Evolutionary conservation across 495 filamentous ascomycete species (phyloP).

Genomic region (Penicillium nucicola): DNA sequence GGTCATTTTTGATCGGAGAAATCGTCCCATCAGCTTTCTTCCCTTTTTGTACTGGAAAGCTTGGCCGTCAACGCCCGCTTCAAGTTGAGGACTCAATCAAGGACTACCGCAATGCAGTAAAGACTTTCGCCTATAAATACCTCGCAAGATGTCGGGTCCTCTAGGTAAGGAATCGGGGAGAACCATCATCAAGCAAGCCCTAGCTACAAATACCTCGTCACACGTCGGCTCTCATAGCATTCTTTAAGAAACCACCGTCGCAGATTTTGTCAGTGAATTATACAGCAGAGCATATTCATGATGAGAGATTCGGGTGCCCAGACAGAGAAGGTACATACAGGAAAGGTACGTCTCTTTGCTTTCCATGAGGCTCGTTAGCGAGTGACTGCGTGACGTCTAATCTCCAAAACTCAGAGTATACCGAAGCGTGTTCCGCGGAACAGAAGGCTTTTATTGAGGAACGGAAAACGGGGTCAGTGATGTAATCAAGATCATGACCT

Average conservation of each 20-base stretch:
- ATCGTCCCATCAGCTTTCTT: too few species aligned
- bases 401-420: neutral
- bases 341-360: constrained; percentile 3
- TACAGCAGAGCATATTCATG: neutral
- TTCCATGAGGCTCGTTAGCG: neutral
- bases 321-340: too few species aligned
- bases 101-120: too few species aligned
- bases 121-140: too few species aligned
- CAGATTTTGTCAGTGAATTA: neutral
- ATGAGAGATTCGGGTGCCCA: neutral
- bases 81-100: too few species aligned
- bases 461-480: neutral
- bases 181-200: constrained; percentile 1
- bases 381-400: neutral
- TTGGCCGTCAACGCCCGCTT: too few species aligned
- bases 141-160: too few species aligned
- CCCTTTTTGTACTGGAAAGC: too few species aligned
- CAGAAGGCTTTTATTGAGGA: constrained; percentile 1
- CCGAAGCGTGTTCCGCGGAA: neutral
- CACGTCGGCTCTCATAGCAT: constrained; percentile 1
- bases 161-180: too few species aligned
- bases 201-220: constrained; percentile 1
- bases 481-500: constrained; percentile 1
- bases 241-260: too few species aligned
- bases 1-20: too few species aligned